Conservation (phyloP, 2,329 filamentous ascomycete genomes). For the Fusarium sp. region DNA sequence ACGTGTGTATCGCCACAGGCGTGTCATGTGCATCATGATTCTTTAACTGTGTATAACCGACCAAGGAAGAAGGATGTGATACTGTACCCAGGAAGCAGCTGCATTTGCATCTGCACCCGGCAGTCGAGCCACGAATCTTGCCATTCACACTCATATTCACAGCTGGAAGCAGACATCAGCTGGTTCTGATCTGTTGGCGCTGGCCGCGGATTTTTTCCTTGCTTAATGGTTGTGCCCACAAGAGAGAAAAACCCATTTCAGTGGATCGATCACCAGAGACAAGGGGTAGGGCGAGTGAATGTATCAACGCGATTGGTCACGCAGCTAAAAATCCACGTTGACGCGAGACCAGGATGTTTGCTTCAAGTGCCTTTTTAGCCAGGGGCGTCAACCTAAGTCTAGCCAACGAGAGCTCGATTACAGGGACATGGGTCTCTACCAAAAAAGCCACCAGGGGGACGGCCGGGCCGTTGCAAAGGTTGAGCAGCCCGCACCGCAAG, state of each 20-base stretch:
- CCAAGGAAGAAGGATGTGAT: constrained; percentile 1
- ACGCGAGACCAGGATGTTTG: constrained; percentile 38
- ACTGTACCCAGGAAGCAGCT: neutral
- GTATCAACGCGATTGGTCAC: constrained; percentile 29
- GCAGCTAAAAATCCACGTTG: constrained; percentile 14
- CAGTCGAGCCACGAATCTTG: constrained; percentile 29
- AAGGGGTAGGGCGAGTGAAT: constrained; percentile 18
- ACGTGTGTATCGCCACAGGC: constrained; percentile 2
- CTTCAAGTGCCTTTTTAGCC: constrained; percentile 43
- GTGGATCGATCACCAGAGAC: constrained; percentile 32
- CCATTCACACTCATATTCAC: constrained; percentile 28
- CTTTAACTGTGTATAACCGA: neutral
- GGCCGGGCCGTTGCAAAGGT: constrained; percentile 39
- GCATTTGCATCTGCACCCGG: neutral
- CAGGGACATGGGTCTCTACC: constrained; percentile 28
- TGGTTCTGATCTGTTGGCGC: constrained; percentile 35
- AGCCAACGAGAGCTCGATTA: constrained; percentile 18
- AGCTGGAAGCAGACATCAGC: constrained; percentile 26
- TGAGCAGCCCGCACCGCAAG: constrained; percentile 1
- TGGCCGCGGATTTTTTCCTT: constrained; percentile 25
- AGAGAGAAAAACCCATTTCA: constrained; percentile 34
- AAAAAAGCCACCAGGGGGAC: constrained; percentile 22
- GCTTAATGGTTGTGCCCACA: neutral
- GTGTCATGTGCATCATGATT: constrained; percentile 4
- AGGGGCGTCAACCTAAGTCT: constrained; percentile 29